Conservation (phyloP, 2,329 filamentous ascomycete species). For the Aspergillus ibericus region DNA sequence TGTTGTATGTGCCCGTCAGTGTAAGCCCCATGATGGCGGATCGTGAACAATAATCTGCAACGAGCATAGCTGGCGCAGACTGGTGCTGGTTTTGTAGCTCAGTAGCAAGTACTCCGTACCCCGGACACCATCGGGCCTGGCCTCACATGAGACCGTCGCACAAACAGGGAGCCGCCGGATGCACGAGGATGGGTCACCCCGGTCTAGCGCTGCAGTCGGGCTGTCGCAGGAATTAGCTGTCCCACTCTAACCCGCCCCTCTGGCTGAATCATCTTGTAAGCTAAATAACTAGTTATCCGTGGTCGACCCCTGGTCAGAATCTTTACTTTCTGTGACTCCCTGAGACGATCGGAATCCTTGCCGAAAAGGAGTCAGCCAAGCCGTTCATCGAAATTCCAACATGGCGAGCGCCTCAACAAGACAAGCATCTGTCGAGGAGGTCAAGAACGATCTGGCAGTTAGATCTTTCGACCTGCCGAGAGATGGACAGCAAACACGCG, state of each 20-base stretch:
- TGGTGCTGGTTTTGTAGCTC: too few relatives aligned
- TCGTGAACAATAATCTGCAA: neutral
- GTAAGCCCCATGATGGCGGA: neutral
- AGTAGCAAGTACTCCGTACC: neutral
- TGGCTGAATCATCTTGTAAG: neutral
- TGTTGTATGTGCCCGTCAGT: neutral
- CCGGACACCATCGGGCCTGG: neutral
- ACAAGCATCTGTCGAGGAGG: neutral
- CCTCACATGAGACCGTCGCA: neutral
- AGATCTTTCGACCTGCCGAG: neutral
- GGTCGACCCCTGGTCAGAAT: neutral
- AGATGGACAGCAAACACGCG: neutral
- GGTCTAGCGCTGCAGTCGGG: neutral
- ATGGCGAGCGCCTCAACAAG: neutral
- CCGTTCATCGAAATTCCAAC: neutral
- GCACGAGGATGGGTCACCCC: neutral
- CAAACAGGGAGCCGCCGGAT: neutral
- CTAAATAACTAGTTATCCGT: neutral
- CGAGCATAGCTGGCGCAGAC: too few relatives aligned
- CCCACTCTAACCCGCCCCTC: neutral
- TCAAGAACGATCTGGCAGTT: neutral
- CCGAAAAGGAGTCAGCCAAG: too few relatives aligned
- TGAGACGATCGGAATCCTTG: neutral
- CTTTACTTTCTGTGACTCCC: neutral
- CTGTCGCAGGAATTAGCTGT: neutral